These are phyloP conservation scores for Fusarium anthophilum DNA, from an alignment of 2,329 filamentous ascomycete genomes.

Conservation along the genomic window DNA sequence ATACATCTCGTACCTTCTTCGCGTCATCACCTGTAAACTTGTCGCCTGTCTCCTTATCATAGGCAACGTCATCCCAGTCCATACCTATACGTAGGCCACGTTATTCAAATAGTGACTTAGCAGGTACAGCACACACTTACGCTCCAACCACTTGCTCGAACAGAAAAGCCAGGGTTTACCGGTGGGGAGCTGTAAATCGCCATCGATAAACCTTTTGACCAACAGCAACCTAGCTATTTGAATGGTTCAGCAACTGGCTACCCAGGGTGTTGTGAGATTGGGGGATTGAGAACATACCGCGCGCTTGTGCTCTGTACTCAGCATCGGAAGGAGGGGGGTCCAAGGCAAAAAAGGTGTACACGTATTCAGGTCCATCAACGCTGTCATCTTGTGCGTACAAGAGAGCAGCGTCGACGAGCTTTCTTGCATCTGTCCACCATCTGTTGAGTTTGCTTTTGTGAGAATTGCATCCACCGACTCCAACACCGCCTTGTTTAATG, in stretches of 20 bases:
- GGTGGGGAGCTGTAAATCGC: accelerated
- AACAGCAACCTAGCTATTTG: accelerated
- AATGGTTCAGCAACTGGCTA: not conserved
- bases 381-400: not conserved
- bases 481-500: not conserved
- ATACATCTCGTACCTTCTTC: not conserved
- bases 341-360: not conserved
- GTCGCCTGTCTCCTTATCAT: not conserved
- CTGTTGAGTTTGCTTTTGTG: not conserved
- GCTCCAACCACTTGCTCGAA: not conserved
- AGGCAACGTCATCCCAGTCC: not conserved
- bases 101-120: not conserved
- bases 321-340: not conserved
- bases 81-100: not conserved
- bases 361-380: not conserved
- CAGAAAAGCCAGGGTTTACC: not conserved
- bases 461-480: not conserved
- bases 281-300: not conserved
- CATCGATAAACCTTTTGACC: accelerated
- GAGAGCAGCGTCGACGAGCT: not conserved
- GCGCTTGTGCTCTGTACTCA: accelerated
- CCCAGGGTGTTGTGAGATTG: accelerated
- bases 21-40: not conserved
- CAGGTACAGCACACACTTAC: not conserved
- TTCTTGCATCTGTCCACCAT: not conserved